Conservation (phyloP, 352 stramenopile genomes). For the Pythium brassicae region DNA sequence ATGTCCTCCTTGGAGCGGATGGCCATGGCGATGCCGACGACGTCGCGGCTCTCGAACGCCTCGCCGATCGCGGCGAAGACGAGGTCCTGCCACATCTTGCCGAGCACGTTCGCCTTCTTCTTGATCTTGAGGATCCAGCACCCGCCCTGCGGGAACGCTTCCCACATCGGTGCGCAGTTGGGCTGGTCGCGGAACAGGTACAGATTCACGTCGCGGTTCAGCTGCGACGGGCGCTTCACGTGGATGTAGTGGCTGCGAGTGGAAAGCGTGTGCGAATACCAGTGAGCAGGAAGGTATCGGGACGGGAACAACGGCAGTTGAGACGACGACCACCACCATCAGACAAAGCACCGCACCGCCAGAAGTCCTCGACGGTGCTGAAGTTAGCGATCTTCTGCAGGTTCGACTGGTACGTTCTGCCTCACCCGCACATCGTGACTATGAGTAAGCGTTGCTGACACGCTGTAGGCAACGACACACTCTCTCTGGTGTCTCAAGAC, state of each 20-base stretch:
- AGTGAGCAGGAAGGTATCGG: not conserved
- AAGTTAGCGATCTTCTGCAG: constrained; percentile 89
- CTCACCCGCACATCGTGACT: constrained; percentile 1
- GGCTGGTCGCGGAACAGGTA: constrained; percentile 91
- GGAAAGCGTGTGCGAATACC: too few species aligned
- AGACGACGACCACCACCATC: not conserved
- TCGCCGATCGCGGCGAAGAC: constrained; percentile 91
- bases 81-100: constrained; percentile 95
- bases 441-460: not conserved
- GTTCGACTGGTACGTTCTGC: constrained; percentile 74
- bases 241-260: constrained; percentile 85
- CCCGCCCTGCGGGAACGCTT: constrained; percentile 89
- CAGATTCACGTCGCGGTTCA: constrained; percentile 90
- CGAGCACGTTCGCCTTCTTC: constrained; percentile 91
- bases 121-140: constrained; percentile 96
- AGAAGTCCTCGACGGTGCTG: constrained; percentile 91
- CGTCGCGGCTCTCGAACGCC: constrained; percentile 88
- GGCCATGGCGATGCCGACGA: constrained; percentile 91
- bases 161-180: constrained; percentile 89
- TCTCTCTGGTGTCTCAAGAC: not conserved
- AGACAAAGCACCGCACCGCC: constrained; percentile 43
- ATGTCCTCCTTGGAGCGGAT: constrained; percentile 94
- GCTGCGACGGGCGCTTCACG: constrained; percentile 90
- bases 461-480: not conserved
- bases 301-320: not conserved